A percentile compares a stretch with the other conserved stretches of the same genome.
Conservation (phyloP, 495 filamentous ascomycete species). For the Penicillium ochrochloron region DNA sequence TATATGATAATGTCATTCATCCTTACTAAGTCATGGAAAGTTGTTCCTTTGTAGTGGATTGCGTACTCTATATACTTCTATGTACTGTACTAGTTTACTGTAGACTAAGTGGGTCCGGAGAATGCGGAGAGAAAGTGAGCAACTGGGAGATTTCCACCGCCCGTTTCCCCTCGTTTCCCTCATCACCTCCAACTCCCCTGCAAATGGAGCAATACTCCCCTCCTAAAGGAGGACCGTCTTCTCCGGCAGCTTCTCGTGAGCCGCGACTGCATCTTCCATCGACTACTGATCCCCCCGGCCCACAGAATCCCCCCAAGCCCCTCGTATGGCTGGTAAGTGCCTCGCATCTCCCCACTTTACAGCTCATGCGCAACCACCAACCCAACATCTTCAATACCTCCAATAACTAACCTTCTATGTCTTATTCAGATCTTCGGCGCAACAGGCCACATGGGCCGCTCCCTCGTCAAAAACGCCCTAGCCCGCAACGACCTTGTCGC, state of each 20-base stretch:
- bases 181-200: not conserved
- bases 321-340: constrained; percentile 79
- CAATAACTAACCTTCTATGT: constrained; percentile 8
- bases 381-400: not conserved
- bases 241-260: constrained; percentile 38
- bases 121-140: constrained; percentile 8
- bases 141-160: not conserved
- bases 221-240: constrained; percentile 29
- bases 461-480: constrained; percentile 80
- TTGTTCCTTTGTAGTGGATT: too few relatives aligned
- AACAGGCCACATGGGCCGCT: constrained; percentile 94
- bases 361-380: not conserved
- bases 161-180: constrained; percentile 1
- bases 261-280: constrained; percentile 65
- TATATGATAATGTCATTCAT: constrained; percentile 9
- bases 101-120: not conserved
- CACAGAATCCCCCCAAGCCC: constrained; percentile 70
- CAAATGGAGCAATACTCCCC: constrained; percentile 45
- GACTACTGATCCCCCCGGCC: constrained; percentile 80
- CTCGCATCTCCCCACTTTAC: constrained; percentile 9
- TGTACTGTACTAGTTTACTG: too few relatives aligned
- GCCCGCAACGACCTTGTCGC: constrained; percentile 83
- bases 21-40: not conserved
- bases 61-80: too few relatives aligned
- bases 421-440: constrained; percentile 79